phyloP scores from a whole-genome alignment of 495 filamentous ascomycete genomes.

The Astrothelium subdiscretum region DNA sequence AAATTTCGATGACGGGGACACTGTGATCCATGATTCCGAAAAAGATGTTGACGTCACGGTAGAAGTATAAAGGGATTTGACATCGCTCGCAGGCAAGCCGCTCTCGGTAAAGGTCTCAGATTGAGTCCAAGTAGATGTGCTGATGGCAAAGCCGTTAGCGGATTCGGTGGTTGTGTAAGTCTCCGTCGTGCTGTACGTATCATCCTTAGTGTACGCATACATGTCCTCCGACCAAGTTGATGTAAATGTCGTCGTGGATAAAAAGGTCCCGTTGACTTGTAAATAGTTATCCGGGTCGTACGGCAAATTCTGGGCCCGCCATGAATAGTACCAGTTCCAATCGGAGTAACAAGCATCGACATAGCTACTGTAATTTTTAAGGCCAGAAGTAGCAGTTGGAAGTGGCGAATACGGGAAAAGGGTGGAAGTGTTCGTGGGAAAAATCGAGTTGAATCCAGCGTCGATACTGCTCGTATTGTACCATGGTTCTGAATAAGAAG shows the following conservation, averaged over 20 bases:
- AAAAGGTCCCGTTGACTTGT: background rate
- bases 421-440: background rate
- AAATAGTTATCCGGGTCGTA: background rate
- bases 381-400: background rate
- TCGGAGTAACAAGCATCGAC: background rate
- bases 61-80: background rate
- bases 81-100: background rate
- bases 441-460: background rate
- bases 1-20: background rate
- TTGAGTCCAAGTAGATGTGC: background rate
- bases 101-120: background rate
- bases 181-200: background rate
- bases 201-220: background rate
- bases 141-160: background rate
- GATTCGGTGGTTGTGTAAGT: background rate
- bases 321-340: background rate
- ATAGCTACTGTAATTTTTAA: background rate
- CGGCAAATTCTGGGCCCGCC: background rate
- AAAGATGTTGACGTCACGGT: background rate
- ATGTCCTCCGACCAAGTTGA: background rate
- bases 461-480: background rate
- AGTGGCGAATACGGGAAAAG: background rate
- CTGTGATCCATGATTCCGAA: background rate
- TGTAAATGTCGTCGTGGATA: background rate
- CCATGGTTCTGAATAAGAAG: background rate